Percentiles rank a stretch among this genome's conserved stretches.
These are phyloP conservation scores for Lithospermum erythrorhizon DNA, from an alignment of 257 asterid genomes.

Conservation along the genomic window DNA sequence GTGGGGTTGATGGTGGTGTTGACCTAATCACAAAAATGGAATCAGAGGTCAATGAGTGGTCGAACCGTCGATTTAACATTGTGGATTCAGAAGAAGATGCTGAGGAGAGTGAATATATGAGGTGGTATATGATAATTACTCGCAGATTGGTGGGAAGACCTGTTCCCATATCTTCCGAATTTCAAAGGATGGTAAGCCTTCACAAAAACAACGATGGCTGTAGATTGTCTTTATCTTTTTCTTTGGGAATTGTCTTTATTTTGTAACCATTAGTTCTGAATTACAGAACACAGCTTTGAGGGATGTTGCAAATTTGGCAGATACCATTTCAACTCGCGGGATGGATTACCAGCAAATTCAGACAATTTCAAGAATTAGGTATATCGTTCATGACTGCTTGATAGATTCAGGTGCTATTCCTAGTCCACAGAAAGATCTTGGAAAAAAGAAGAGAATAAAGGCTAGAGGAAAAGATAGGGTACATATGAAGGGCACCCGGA, in stretches of 20 bases:
- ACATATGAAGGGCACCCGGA: too few species aligned
- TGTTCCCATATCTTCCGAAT: slow-evolving; percentile 76
- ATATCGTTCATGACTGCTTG: slow-evolving; percentile 59
- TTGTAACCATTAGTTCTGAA: background rate
- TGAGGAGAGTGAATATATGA: slow-evolving; percentile 59
- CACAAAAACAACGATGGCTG: too few species aligned
- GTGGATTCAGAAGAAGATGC: slow-evolving; percentile 79
- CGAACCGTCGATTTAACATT: slow-evolving; percentile 56
- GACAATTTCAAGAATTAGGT: slow-evolving; percentile 53
- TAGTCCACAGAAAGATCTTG: too few species aligned
- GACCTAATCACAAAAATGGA: slow-evolving; percentile 81
- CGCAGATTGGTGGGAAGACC: slow-evolving; percentile 84
- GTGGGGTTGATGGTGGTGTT: slow-evolving; percentile 95
- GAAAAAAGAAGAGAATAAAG: too few species aligned
- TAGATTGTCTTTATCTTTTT: slow-evolving; percentile 1
- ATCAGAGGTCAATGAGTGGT: slow-evolving; percentile 79
- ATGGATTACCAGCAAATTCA: slow-evolving; percentile 79
- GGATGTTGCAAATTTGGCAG: slow-evolving; percentile 67
- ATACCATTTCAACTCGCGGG: slow-evolving; percentile 67
- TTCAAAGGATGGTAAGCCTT: slow-evolving; percentile 67
- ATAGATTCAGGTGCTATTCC: slow-evolving; percentile 21
- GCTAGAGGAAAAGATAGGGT: too few species aligned
- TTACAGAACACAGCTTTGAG: slow-evolving; percentile 62
- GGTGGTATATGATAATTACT: slow-evolving; percentile 62
- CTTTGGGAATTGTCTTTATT: slow-evolving; percentile 4